These are phyloP conservation scores for Metschnikowia chrysomelidarum DNA, from an alignment of 805 yeast species.

Conservation along the genomic window DNA sequence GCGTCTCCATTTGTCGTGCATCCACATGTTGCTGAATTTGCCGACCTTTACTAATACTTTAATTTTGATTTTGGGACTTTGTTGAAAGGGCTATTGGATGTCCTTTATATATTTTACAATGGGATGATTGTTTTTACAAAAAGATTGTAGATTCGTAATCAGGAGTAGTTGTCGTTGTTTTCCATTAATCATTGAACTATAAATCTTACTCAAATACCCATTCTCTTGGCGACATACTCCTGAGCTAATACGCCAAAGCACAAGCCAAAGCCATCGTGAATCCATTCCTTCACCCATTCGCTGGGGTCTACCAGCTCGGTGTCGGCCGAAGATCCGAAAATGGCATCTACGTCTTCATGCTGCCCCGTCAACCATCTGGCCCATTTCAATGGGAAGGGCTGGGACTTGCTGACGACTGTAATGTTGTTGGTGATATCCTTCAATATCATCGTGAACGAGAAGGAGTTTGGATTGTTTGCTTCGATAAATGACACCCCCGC, in stretches of 20 bases:
- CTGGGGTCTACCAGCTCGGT: slow-evolving; percentile 33
- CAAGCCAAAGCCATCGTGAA: slow-evolving; percentile 62
- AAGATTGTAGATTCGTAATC: too few species aligned
- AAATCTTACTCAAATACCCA: slow-evolving; percentile 50
- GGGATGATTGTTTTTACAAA: too few species aligned
- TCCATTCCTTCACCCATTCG: slow-evolving; percentile 46
- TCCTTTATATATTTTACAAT: too few species aligned
- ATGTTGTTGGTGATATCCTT: slow-evolving; percentile 79
- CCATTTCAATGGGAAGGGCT: slow-evolving; percentile 90
- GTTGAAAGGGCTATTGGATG: too few species aligned
- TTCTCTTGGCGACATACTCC: slow-evolving; percentile 83
- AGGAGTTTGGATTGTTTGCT: slow-evolving; percentile 50
- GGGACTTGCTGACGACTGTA: slow-evolving; percentile 73
- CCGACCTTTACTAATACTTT: slow-evolving; percentile 42
- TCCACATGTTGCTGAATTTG: slow-evolving; percentile 45
- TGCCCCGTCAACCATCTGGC: slow-evolving; percentile 80
- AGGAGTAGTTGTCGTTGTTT: background rate
- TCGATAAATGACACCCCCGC: slow-evolving; percentile 36
- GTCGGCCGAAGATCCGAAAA: slow-evolving; percentile 21
- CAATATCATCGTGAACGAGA: slow-evolving; percentile 72
- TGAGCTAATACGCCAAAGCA: slow-evolving; percentile 88
- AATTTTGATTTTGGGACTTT: too few species aligned
- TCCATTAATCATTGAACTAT: background rate
- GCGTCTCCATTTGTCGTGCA: slow-evolving; percentile 25
- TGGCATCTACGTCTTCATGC: slow-evolving; percentile 20